These are phyloP conservation scores for Babesia divergens DNA, from an alignment of 169 alveolate species.

Conservation along the genomic window DNA sequence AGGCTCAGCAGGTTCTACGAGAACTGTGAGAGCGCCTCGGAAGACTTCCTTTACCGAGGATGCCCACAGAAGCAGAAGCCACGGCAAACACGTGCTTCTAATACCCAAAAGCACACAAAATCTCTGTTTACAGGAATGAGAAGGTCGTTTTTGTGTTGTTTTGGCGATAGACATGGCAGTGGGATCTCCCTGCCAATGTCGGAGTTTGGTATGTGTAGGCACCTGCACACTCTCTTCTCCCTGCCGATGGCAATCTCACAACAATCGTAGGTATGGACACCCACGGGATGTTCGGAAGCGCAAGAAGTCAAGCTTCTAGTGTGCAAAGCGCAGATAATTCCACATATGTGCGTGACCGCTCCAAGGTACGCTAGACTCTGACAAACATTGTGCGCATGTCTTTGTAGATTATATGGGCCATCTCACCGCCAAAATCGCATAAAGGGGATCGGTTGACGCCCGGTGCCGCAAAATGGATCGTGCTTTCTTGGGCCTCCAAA, in stretches of 20 bases:
- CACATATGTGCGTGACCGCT: not conserved
- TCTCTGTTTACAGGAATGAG: slow-evolving; percentile 2
- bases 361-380: slow-evolving; percentile 1
- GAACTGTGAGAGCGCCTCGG: slow-evolving; percentile 63
- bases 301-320: slow-evolving; percentile 10
- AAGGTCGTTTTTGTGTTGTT: slow-evolving; percentile 34
- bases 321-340: too few relatives aligned
- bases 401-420: slow-evolving; percentile 41
- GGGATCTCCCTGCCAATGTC: not conserved
- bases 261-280: slow-evolving; percentile 27
- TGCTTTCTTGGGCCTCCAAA: slow-evolving; percentile 52
- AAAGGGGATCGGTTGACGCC: not conserved
- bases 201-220: slow-evolving; percentile 31
- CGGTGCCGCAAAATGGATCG: slow-evolving; percentile 46
- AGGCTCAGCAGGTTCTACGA: slow-evolving; percentile 48
- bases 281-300: slow-evolving; percentile 9
- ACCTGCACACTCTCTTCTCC: not conserved
- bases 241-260: not conserved
- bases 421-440: slow-evolving; percentile 24
- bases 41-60: slow-evolving; percentile 44
- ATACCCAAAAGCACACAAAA: not conserved
- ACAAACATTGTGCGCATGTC: not conserved
- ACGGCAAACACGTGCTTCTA: not conserved
- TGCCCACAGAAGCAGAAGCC: not conserved
- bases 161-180: slow-evolving; percentile 25